Evolutionary conservation across 1,284 basidiomycete species (phyloP), one percentile per base, ranked within the genome.

Genomic region (Fomitopsis betulina): DNA sequence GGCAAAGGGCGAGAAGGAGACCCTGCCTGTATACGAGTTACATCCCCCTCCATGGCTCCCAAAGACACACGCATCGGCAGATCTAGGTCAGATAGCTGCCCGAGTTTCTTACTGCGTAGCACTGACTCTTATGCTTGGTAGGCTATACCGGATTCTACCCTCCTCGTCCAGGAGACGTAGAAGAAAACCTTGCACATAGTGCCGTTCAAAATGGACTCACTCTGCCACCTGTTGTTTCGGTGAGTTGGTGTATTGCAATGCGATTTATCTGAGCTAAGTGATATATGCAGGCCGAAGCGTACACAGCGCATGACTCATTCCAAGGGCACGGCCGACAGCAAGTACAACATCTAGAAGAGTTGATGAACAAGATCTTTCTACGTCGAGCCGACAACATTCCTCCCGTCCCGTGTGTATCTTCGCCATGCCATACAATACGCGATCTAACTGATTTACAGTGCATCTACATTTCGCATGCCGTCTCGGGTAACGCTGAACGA

Each of bases 401-500:
- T 27, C 59, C 77, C 8, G 74, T 93, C 49, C 84, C 86, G 91
- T 91, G 67, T 65, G 87, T 76, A 53, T 53, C 7, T 19, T 3
- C 42, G 13, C 8, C 33, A 32, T 25, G 49, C 39, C 12, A 19
- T 58, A 45, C 17, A 50, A 19, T 59, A 9, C 51, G 51, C n/a
- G 27, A 23, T 52, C 39, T 60, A 12, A 51, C 6, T 30, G 45
- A 37, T 25, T 9, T 9, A 2, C 66, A 95, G 93, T 5, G 67
- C 84, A 19, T 85, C 87, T 21, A 81, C 88, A 0, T 96, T 94
- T 73, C 89, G 89, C 47, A 84, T 96, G 57, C 94, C 94, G 0
- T 86, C 87, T 3, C 80, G 96, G 62, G 94, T 96, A 4, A 97
- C 94, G 1, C 80, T 96, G 42, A 96, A 94, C 67, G 95, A 98